A percentile compares a stretch with the other conserved stretches of the same genome.
phyloP scores from a whole-genome alignment of 2,329 filamentous ascomycete species.

The Hyphodiscus sp. region DNA sequence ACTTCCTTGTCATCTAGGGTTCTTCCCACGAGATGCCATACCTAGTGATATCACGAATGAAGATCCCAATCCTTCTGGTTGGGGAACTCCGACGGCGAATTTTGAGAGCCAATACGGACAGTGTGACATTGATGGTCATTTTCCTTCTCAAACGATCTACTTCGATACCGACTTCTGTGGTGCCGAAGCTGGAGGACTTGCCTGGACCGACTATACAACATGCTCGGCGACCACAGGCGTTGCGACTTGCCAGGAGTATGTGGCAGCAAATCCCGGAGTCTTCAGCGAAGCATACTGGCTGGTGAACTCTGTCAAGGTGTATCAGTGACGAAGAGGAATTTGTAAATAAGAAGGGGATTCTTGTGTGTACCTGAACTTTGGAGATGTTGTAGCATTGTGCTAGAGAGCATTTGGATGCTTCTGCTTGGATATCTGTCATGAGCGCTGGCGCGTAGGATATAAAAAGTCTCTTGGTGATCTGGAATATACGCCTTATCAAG shows the following conservation, averaged over 20 bases:
- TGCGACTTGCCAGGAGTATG: slow-evolving; percentile 67
- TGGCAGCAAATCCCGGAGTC: slow-evolving; percentile 60
- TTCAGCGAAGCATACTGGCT: slow-evolving; percentile 74
- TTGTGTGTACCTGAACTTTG: too few relatives aligned
- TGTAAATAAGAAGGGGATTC: too few relatives aligned
- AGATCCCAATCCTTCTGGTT: slow-evolving; percentile 56
- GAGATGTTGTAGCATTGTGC: too few relatives aligned
- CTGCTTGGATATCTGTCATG: too few relatives aligned
- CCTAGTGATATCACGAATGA: slow-evolving; percentile 60
- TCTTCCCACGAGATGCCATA: slow-evolving; percentile 58
- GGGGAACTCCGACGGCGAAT: slow-evolving; percentile 61
- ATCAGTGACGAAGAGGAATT: slow-evolving; percentile 29
- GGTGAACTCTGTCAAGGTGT: slow-evolving; percentile 66
- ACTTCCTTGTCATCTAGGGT: slow-evolving; percentile 11
- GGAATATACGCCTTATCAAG: too few relatives aligned
- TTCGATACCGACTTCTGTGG: slow-evolving; percentile 84
- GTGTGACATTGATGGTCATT: slow-evolving; percentile 66
- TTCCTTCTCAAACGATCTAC: slow-evolving; percentile 62
- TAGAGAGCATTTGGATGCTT: too few relatives aligned
- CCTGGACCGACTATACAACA: slow-evolving; percentile 34
- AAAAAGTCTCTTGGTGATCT: too few relatives aligned
- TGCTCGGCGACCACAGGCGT: slow-evolving; percentile 52
- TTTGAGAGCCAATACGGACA: slow-evolving; percentile 42
- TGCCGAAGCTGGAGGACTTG: slow-evolving; percentile 66
- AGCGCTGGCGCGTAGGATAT: too few relatives aligned